Base-by-base conservation (phyloP, 345 rosid genomes). In the Euphorbia lathyris region DNA sequence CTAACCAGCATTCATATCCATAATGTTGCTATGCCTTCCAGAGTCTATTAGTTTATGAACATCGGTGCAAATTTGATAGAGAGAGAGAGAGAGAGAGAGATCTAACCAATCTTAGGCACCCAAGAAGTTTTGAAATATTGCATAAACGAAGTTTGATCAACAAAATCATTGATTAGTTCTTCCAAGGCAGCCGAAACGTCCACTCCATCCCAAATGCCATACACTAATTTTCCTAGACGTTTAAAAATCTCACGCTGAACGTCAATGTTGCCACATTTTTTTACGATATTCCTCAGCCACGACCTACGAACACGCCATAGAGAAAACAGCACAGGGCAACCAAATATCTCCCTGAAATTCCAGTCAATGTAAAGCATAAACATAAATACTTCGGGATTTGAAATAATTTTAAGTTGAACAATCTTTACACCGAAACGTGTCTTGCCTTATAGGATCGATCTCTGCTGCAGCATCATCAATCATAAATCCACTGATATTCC, bases 301-400 rank as follows among this genome's bases (percentile, higher is more conserved):
- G 97, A 86, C 81, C 98, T 90, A 74, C 94, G 91, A 71, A 92
- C 78, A 63, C 92, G 96, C 98, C 98, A 95, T 4, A 95, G 81
- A 70, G 98, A 86, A 77, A 92, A 92, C 19, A 89, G 77, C 65
- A 95, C 70, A 10, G 96, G 94, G 83, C 97, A 95, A 57, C 78
- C 68, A 81, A 92, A 95, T 56, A 86, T 75, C 36, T 92, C 91
- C 92, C 94, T 95, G 89, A 63, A 76, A 70, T 64, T 52, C 48
- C 66, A 81, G 68, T 25, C 53, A 65, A 72, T 42, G 65, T 19
- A 32, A 76, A 53, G 52, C 22, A 71, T 69, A 51, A 79, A 27
- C 67, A 42, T 20, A 47, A 51, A 32, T 36, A 62, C 71, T 29
- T 36, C 19, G 9, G 7, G 12, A 45, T 23, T 23, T 47, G 5